These are phyloP conservation scores for Phytopythium sindhum DNA, from an alignment of 352 stramenopile genomes.

Conservation along the genomic window DNA sequence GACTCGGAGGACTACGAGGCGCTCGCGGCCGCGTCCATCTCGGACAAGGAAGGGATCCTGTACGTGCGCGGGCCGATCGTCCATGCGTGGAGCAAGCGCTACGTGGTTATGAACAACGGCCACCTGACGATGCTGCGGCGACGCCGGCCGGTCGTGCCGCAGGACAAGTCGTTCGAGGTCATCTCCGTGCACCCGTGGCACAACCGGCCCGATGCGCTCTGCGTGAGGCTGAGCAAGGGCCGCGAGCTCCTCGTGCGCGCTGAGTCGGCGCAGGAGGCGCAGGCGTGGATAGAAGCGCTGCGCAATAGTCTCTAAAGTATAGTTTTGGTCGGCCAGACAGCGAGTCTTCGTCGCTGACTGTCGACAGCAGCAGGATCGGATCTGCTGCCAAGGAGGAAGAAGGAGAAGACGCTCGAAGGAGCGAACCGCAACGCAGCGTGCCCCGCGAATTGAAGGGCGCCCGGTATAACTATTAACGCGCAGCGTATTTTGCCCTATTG, in stretches of 20 bases:
- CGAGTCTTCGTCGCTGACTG: not conserved
- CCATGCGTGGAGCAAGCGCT: conserved; percentile 54
- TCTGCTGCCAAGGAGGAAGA: not conserved
- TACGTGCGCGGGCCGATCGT: conserved; percentile 35
- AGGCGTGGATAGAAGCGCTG: conserved; percentile 50
- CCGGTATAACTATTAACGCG: not conserved
- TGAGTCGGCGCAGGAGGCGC: conserved; percentile 35
- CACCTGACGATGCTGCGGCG: conserved; percentile 35
- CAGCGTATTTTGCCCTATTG: not conserved
- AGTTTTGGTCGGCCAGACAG: not conserved
- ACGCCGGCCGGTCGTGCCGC: conserved; percentile 22
- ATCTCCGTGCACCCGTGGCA: conserved; percentile 40
- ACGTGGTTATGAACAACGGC: conserved; percentile 40
- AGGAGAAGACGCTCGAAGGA: not conserved
- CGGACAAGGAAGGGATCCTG: conserved; percentile 50
- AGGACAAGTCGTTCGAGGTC: conserved; percentile 45
- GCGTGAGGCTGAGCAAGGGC: conserved; percentile 47
- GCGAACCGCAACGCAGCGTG: not conserved
- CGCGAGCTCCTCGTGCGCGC: conserved; percentile 53
- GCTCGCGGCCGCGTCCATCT: not conserved
- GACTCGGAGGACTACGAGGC: conserved; percentile 25
- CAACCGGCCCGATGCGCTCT: conserved; percentile 38
- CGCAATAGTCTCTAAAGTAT: conserved; percentile 33
- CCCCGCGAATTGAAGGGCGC: not conserved
- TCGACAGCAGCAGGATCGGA: not conserved